Base-by-base conservation (phyloP, 768 basidiomycete genomes). In the Cystobasidium tubakii region DNA sequence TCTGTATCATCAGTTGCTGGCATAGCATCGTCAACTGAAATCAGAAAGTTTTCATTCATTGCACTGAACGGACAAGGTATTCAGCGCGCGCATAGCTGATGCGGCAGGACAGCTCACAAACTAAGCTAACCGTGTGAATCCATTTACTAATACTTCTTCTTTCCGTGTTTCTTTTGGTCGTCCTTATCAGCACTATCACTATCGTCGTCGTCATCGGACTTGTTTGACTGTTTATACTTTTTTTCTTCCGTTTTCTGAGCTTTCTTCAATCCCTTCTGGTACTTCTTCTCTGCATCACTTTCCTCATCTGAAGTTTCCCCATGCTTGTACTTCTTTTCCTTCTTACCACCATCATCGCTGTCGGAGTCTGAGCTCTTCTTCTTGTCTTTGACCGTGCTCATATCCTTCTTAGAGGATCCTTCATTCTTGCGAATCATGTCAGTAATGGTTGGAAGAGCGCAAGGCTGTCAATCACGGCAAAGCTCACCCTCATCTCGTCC, bases 401-500 rank as follows among this genome's bases (percentile, higher is more conserved):
- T 60, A 17, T 60, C 57, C 10, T 27, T 29, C 57, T 60, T 25
- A 31, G 27, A 29, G 27, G 21, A 12, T 34, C 21, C 57, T 60
- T 60, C 57, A 60, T 60, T 60, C 57, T 60, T 60, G 33, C 13
- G 4, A 34, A 29, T 7, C 57, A 21, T 29, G 29, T 60, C 57
- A 60, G 57, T 31, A 60, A 6, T 27, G 13, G 21, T 21, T 60
- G 23, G 4, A 7, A 9, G 27, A n/a, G n/a, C 10, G 21, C 21
- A 29, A 60, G 57, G 9, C 33, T 39, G 39, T 39, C 39, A 15
- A 39, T 6, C 15, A 15, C 6, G 39, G 39, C 39, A 39, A 39
- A 39, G 27, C 57, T 60, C 33, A 60, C 57, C 57, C 15, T 60
- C 57, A 31, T 60, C 57, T 29, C 57, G 57, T 27, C 33, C 29